These are phyloP conservation scores for Mikania micrantha DNA, from an alignment of 129 eudicot genomes.

Conservation along the genomic window DNA sequence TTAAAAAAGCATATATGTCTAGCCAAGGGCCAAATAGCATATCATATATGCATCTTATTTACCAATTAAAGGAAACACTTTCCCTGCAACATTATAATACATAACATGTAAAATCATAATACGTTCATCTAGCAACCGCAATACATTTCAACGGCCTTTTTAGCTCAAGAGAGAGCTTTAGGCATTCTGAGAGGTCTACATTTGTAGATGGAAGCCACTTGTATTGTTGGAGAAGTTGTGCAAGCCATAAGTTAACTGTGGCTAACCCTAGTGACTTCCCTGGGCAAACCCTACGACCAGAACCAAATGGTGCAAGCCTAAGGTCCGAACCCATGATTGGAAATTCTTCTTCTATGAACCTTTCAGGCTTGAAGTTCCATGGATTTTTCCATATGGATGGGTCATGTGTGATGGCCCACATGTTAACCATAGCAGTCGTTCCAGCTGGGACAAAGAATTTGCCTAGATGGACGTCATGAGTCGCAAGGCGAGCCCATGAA, in stretches of 20 bases:
- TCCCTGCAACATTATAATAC: background rate
- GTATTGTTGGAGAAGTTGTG: conserved; percentile 57
- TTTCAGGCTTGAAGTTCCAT: conserved; percentile 56
- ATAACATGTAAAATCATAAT: background rate
- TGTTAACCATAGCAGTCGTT: conserved; percentile 89
- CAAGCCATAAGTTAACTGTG: conserved; percentile 66
- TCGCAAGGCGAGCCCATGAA: conserved; percentile 83
- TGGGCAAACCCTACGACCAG: conserved; percentile 84
- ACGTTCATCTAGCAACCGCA: conserved; percentile 24
- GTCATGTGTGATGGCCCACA: conserved; percentile 96
- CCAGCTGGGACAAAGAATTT: conserved; percentile 68
- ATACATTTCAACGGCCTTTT: conserved; percentile 53
- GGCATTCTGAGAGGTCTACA: conserved; percentile 71
- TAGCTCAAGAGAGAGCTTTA: conserved; percentile 76
- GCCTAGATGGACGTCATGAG: conserved; percentile 54
- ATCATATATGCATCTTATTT: no score
- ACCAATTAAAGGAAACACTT: conserved; percentile 2
- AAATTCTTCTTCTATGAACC: conserved; percentile 58
- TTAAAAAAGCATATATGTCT: background rate
- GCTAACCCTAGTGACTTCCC: conserved; percentile 70
- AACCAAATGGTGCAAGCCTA: conserved; percentile 84
- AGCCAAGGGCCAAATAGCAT: no score
- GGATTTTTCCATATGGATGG: conserved; percentile 76
- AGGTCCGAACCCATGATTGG: conserved; percentile 75
- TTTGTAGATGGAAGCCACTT: conserved; percentile 45